Percentiles rank a stretch among this genome's conserved stretches.
Evolutionary conservation across 225 moss, liverwort and hornwort genomes (phyloP).

Genomic region (Physcomitrellopsis africana): DNA sequence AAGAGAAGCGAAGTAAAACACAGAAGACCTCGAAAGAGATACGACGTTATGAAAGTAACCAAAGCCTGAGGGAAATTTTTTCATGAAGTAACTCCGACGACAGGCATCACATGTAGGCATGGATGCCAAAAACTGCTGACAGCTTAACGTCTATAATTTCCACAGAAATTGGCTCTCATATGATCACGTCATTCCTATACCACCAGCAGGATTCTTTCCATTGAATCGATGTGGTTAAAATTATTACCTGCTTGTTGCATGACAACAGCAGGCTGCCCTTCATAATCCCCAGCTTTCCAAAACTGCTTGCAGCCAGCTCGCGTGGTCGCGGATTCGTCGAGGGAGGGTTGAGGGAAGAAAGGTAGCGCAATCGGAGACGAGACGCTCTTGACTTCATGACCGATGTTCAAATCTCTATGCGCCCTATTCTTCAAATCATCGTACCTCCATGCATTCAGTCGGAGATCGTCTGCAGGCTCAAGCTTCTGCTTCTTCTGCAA

Average conservation of each 20-base stretch:
- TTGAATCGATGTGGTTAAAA: not conserved
- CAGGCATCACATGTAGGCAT: not conserved
- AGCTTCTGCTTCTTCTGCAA: slow-evolving; percentile 46
- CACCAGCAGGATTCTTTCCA: not conserved
- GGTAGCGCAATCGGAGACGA: slow-evolving; percentile 37
- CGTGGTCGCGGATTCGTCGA: slow-evolving; percentile 21
- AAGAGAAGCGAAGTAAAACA: slow-evolving; percentile 3
- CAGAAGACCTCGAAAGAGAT: not conserved
- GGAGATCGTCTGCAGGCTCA: slow-evolving; percentile 42
- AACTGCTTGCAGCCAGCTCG: slow-evolving; percentile 46
- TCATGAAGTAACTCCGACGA: not conserved
- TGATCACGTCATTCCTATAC: not conserved
- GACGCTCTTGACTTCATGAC: slow-evolving; percentile 26
- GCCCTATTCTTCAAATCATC: slow-evolving; percentile 38
- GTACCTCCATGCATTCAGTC: slow-evolving; percentile 42
- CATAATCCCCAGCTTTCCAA: slow-evolving; percentile 57
- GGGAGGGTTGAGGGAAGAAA: slow-evolving; percentile 36
- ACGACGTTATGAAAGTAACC: not conserved
- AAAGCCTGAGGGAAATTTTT: not conserved
- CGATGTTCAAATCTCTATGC: slow-evolving; percentile 33
- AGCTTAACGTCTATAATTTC: not conserved
- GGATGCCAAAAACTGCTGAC: not conserved
- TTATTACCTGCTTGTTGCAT: slow-evolving; percentile 43
- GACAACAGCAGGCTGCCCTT: slow-evolving; percentile 42
- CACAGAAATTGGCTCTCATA: not conserved